Base-by-base conservation (phyloP, 805 yeast genomes). In the Candida silvatica region DNA sequence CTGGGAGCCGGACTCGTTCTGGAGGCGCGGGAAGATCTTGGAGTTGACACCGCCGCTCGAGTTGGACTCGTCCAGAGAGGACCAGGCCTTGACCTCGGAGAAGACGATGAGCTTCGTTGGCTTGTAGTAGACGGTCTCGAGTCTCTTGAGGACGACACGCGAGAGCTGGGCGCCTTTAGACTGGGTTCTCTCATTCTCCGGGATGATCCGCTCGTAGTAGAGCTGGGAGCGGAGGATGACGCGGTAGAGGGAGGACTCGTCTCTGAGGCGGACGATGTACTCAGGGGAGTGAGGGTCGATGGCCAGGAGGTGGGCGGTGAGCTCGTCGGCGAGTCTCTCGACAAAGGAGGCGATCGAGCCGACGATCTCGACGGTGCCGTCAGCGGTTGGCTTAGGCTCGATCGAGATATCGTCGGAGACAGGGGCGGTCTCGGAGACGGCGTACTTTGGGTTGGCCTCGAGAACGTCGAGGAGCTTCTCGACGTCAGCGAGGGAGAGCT, bases 271-370 rank as follows among this genome's bases (percentile, higher is more conserved):
- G 46, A 80, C 83, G 46, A 92, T 73, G 60, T 90, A 92, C 60
- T 92, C 98, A 38, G 85, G 79, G 17, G 97, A 82, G 58, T 92
- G 97, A 30, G 97, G 95, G 59, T 92, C 97, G 51, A 86, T 79
- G 46, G 75, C 75, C 56, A 88, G 87, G 50, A 92, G 71, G 31
- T 94, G 85, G 47, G 80, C 77, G 42, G 83, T 82, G 51, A 88
- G 80, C 65, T 92, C 99, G 52, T 90, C 97, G 55, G 87, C 96
- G 43, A 92, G 71, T 60, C 97, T 80, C 66, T 90, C 98, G 42
- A 90, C 81, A 40, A 83, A 74, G 6, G 96, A 79, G 32, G 82
- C 74, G 32, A 92, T 66, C 19, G 95, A 83, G 32, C 99, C 98
- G 41, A 79, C 69, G 37, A 92, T 71, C 46, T 72, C 77, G 54